A percentile compares a stretch with the other conserved stretches of the same genome.
These are phyloP conservation scores for Penicillium salamii DNA, from an alignment of 495 filamentous ascomycete genomes.

Conservation along the genomic window DNA sequence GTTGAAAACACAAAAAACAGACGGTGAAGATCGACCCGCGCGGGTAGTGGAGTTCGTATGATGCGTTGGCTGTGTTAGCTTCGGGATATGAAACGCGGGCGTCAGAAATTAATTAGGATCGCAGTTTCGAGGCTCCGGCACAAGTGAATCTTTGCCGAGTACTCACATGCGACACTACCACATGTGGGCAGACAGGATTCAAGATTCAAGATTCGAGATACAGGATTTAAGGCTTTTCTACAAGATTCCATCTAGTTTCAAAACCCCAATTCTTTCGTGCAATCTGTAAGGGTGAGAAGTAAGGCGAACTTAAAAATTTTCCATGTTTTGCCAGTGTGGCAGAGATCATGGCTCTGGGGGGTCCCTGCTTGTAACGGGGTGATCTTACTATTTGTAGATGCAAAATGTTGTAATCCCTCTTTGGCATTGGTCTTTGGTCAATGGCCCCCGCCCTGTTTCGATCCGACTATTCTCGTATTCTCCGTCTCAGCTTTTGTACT, in stretches of 20 bases:
- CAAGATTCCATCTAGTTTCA: too few species aligned
- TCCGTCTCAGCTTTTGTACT: slow-evolving; percentile 1
- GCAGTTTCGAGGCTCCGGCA: background rate
- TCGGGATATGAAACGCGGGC: background rate
- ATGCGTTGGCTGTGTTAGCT: background rate
- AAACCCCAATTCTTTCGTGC: too few species aligned
- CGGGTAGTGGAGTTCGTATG: background rate
- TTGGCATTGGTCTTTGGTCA: background rate
- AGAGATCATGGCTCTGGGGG: background rate
- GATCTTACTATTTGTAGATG: slow-evolving; percentile 8
- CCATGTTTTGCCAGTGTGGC: background rate
- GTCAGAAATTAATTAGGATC: slow-evolving; percentile 1
- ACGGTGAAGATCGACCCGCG: slow-evolving; percentile 1
- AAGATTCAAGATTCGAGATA: background rate
- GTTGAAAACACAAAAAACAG: background rate
- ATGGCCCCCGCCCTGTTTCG: slow-evolving; percentile 1
- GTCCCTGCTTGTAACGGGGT: background rate
- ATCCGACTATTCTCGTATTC: background rate
- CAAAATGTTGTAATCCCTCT: background rate
- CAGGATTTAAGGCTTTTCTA: background rate
- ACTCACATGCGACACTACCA: background rate
- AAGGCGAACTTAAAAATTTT: background rate
- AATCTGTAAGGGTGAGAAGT: background rate
- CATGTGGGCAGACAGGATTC: background rate
- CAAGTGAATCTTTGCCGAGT: background rate